A percentile compares a stretch with the other conserved stretches of the same genome.
phyloP scores from a whole-genome alignment of 2,329 filamentous ascomycete genomes.

The Beauveria sp. region DNA sequence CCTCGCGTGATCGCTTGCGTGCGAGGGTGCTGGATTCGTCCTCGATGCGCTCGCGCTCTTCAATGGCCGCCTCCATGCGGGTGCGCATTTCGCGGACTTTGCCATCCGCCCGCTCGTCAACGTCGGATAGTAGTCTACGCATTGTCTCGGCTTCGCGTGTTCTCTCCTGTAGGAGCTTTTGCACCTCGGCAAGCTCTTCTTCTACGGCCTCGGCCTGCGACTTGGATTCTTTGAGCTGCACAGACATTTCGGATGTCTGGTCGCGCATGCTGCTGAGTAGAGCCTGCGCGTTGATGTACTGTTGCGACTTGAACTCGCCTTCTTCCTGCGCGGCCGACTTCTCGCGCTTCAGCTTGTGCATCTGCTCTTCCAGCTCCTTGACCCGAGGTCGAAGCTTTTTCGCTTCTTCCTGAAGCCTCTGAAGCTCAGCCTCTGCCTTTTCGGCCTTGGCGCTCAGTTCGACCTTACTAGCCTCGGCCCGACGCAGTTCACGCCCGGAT shows the following conservation, averaged over 20 bases:
- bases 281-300: slow-evolving; percentile 78
- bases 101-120: slow-evolving; percentile 72
- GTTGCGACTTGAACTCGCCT: slow-evolving; percentile 72
- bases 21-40: slow-evolving; percentile 78
- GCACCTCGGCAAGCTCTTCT: slow-evolving; percentile 84
- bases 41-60: slow-evolving; percentile 87
- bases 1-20: slow-evolving; percentile 69
- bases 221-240: slow-evolving; percentile 85
- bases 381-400: slow-evolving; percentile 54
- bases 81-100: slow-evolving; percentile 84
- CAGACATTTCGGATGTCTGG: slow-evolving; percentile 77
- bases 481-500: slow-evolving; percentile 68
- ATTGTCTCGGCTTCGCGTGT: slow-evolving; percentile 92
- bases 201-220: slow-evolving; percentile 78
- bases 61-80: slow-evolving; percentile 80
- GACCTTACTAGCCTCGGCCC: slow-evolving; percentile 69
- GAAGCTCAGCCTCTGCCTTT: slow-evolving; percentile 61
- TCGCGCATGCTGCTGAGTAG: slow-evolving; percentile 89
- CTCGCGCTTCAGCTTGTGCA: slow-evolving; percentile 60
- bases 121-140: slow-evolving; percentile 78
- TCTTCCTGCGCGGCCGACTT: slow-evolving; percentile 66
- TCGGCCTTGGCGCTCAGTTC: slow-evolving; percentile 69
- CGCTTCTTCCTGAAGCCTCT: slow-evolving; percentile 65
- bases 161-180: slow-evolving; percentile 77
- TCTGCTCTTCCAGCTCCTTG: slow-evolving; percentile 65